These are phyloP conservation scores for Apiotrichum brassicae DNA, from an alignment of 1,284 basidiomycete genomes.

Conservation along the genomic window DNA sequence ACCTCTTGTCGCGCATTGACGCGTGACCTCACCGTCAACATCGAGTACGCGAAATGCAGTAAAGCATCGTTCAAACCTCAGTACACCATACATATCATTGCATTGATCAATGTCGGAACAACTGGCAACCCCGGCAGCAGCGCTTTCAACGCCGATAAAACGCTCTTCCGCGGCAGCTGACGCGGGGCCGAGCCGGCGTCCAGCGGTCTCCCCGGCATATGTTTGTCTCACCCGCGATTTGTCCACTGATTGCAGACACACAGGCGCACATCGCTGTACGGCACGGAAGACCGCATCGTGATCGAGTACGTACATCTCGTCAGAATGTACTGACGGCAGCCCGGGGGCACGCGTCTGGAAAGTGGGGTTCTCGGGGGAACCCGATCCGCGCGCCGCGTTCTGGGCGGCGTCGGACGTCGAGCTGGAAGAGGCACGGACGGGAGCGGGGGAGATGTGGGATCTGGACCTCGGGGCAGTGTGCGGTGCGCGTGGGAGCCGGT, in stretches of 20 bases:
- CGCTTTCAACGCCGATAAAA: constrained; percentile 26
- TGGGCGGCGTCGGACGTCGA: constrained; percentile 16
- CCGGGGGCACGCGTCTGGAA: constrained; percentile 48
- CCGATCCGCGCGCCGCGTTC: constrained; percentile 45
- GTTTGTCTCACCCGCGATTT: constrained; percentile 16
- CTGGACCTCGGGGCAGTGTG: constrained; percentile 30
- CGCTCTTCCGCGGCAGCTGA: constrained; percentile 23
- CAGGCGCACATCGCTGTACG: constrained; percentile 47
- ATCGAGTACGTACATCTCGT: constrained; percentile 41
- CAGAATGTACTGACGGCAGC: constrained; percentile 14
- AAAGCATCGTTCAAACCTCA: too few species aligned
- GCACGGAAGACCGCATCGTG: constrained; percentile 47
- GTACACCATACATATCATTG: too few species aligned
- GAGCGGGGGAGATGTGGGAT: constrained; percentile 34
- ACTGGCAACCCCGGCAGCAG: background rate
- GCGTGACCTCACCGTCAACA: too few species aligned
- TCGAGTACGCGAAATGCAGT: too few species aligned
- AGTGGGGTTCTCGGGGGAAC: constrained; percentile 48
- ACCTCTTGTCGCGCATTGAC: too few species aligned
- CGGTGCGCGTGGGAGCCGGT: constrained; percentile 43
- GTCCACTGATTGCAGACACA: constrained; percentile 24
- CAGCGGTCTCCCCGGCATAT: constrained; percentile 35
- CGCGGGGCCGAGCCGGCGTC: constrained; percentile 28
- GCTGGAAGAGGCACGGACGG: constrained; percentile 2
- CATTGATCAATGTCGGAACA: background rate